Percentiles rank a stretch among this genome's conserved stretches.
These are phyloP conservation scores for Penicillium crustosum DNA, from an alignment of 2,329 filamentous ascomycete species.

Conservation along the genomic window DNA sequence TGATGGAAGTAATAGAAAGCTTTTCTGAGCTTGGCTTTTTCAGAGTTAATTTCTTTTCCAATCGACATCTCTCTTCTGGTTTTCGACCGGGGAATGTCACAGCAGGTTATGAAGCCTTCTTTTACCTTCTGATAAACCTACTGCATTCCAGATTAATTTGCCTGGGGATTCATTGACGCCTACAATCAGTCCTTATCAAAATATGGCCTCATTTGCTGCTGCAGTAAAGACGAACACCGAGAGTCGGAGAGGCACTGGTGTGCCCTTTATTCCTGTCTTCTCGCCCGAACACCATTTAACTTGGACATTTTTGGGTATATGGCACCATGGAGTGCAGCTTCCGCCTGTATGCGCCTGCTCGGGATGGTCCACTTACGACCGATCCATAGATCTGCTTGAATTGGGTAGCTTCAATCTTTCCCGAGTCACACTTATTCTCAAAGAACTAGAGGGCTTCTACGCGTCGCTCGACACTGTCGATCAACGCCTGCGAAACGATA, in stretches of 20 bases:
- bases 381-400: too few relatives aligned
- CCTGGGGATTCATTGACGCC: neutral
- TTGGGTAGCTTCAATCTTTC: too few relatives aligned
- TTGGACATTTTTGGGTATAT: neutral
- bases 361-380: too few relatives aligned
- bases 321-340: neutral
- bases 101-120: too few relatives aligned
- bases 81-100: neutral
- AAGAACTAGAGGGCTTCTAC: neutral
- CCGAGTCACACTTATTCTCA: too few relatives aligned
- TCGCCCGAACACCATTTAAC: neutral
- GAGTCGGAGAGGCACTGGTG: neutral
- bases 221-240: neutral
- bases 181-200: neutral
- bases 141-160: neutral
- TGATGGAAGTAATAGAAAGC: neutral
- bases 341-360: neutral
- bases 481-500: neutral
- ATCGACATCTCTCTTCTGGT: neutral
- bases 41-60: neutral
- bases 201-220: neutral
- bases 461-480: neutral
- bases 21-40: neutral
- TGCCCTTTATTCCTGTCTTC: neutral
- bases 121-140: too few relatives aligned